phyloP scores from a whole-genome alignment of 1,139 yeast genomes.

The Yamadazyma oceani region DNA sequence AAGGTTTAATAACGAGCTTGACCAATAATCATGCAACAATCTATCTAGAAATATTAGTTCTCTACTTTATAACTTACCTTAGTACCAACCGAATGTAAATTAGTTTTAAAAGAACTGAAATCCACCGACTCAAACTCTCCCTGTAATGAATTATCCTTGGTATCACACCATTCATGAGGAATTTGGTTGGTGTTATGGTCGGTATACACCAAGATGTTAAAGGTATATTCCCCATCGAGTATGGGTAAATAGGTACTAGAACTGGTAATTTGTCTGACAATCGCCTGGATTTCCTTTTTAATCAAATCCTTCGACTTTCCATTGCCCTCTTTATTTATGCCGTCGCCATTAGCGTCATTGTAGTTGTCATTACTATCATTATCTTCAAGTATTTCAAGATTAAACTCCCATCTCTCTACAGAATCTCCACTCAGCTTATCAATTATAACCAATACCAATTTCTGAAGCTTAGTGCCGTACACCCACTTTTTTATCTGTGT shows the following conservation, averaged over 20 bases:
- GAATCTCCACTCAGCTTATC: conserved; percentile 66
- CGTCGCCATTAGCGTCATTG: neutral
- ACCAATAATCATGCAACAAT: conserved; percentile 15
- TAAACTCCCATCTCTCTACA: conserved; percentile 88
- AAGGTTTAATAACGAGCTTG: conserved; percentile 37
- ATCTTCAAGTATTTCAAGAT: conserved; percentile 44
- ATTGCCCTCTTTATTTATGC: neutral
- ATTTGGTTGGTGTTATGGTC: conserved; percentile 59
- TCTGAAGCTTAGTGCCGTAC: conserved; percentile 65
- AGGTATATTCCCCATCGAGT: conserved; percentile 69
- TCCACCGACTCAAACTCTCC: conserved; percentile 64
- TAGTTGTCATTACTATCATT: conserved; percentile 11
- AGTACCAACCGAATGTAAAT: conserved; percentile 71
- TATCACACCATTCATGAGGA: conserved; percentile 86
- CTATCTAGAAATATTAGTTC: conserved; percentile 4
- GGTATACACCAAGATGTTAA: conserved; percentile 84
- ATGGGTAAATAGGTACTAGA: conserved; percentile 85
- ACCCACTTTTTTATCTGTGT: conserved; percentile 84
- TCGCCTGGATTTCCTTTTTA: conserved; percentile 77
- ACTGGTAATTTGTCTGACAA: conserved; percentile 86
- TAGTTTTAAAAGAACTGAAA: conserved; percentile 69
- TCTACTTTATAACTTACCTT: conserved; percentile 64
- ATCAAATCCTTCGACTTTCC: conserved; percentile 49
- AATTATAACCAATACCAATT: conserved; percentile 70
- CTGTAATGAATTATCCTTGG: conserved; percentile 54